Evolutionary conservation across 768 basidiomycete genomes (phyloP).

Genomic region (Amanita rubescens): DNA sequence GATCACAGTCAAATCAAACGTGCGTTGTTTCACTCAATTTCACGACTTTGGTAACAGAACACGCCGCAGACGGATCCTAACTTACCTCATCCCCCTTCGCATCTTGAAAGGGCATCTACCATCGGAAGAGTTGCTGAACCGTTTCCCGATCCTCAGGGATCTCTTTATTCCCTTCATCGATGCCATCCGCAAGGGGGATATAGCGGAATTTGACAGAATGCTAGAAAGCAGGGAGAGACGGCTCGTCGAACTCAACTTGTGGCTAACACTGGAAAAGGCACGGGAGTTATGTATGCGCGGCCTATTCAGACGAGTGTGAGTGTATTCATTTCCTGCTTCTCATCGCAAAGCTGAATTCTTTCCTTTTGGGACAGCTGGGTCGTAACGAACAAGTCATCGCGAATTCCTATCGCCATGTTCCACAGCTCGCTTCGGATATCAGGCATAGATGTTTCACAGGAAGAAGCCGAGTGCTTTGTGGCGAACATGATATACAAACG

Average conservation of each 20-base stretch:
- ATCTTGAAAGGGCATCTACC: slow-evolving; percentile 86
- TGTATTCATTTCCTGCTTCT: slow-evolving; percentile 8
- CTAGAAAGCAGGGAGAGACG: slow-evolving; percentile 63
- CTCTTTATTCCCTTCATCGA: slow-evolving; percentile 75
- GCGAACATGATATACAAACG: slow-evolving; percentile 95
- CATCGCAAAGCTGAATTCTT: neutral
- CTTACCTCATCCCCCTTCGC: slow-evolving; percentile 84
- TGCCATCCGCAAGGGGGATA: slow-evolving; percentile 72
- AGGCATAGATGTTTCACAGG: slow-evolving; percentile 59
- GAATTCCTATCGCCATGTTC: slow-evolving; percentile 79
- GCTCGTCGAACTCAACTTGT: slow-evolving; percentile 82
- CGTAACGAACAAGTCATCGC: slow-evolving; percentile 58
- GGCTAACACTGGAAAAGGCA: slow-evolving; percentile 81
- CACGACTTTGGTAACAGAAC: neutral
- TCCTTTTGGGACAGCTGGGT: slow-evolving; percentile 56
- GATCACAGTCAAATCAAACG: slow-evolving; percentile 76
- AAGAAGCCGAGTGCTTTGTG: slow-evolving; percentile 89
- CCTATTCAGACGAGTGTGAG: slow-evolving; percentile 72
- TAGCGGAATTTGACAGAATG: slow-evolving; percentile 73
- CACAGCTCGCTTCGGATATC: slow-evolving; percentile 67
- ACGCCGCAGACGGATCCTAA: slow-evolving; percentile 69
- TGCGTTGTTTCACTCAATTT: slow-evolving; percentile 26
- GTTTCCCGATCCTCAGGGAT: slow-evolving; percentile 65
- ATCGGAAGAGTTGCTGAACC: slow-evolving; percentile 56
- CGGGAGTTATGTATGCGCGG: slow-evolving; percentile 82